Conservation (phyloP, 371 early-diverging fungal genomes). For the Gilbertella persicaria region DNA sequence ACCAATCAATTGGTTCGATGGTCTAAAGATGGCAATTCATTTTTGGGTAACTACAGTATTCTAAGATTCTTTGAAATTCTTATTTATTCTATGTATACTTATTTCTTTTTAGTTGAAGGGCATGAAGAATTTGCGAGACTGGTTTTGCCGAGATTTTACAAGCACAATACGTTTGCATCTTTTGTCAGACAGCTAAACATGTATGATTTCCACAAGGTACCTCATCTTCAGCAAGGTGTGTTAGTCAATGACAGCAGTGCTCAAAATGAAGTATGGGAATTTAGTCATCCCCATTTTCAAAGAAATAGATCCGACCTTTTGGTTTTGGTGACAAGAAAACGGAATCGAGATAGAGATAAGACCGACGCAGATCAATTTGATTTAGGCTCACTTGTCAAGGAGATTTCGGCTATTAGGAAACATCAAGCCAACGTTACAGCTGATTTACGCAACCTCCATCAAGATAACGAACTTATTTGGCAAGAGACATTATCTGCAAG, state of each 20-base stretch:
- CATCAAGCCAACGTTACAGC: conserved; percentile 82
- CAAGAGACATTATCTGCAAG: conserved; percentile 71
- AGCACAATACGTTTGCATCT: conserved; percentile 91
- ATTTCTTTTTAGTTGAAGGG: conserved; percentile 46
- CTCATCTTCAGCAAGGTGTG: conserved; percentile 77
- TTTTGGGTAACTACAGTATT: conserved; percentile 54
- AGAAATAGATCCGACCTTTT: conserved; percentile 54
- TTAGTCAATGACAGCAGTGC: conserved; percentile 52
- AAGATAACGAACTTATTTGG: conserved; percentile 87
- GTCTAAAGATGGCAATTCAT: conserved; percentile 76
- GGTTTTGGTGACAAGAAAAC: conserved; percentile 55
- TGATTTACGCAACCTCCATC: conserved; percentile 81
- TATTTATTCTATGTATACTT: conserved; percentile 3
- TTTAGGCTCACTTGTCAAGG: conserved; percentile 59
- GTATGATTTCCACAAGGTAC: conserved; percentile 86
- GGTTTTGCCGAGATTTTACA: conserved; percentile 85
- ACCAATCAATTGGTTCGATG: conserved; percentile 73
- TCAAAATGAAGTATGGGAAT: conserved; percentile 66
- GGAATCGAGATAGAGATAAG: conserved; percentile 46
- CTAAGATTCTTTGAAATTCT: neutral
- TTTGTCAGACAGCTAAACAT: conserved; percentile 96
- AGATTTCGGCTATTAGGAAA: conserved; percentile 78
- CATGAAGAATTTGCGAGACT: conserved; percentile 83
- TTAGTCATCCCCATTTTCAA: conserved; percentile 56
- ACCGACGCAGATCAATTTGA: conserved; percentile 36